These are phyloP conservation scores for Triticum timopheevii DNA, from an alignment of 176 grass and related monocot species.

Conservation along the genomic window DNA sequence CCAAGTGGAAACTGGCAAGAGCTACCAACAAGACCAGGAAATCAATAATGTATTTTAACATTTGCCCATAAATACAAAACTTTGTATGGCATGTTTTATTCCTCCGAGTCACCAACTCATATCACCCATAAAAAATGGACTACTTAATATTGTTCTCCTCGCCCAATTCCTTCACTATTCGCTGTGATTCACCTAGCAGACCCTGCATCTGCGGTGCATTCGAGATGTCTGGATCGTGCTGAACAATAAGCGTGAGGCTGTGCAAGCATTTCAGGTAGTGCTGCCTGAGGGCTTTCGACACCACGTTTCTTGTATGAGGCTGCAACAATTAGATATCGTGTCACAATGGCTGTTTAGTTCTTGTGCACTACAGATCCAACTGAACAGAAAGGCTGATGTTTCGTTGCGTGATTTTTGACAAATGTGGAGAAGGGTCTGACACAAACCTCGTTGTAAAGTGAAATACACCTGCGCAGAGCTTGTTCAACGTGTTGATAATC, in stretches of 20 bases:
- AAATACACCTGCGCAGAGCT: slow-evolving; percentile 63
- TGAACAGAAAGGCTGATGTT: background rate
- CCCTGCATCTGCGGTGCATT: slow-evolving; percentile 5
- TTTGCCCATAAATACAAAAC: background rate
- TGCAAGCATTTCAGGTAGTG: background rate
- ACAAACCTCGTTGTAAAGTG: slow-evolving; percentile 76
- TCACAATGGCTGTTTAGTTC: background rate
- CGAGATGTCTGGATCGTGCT: background rate
- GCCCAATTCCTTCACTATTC: slow-evolving; percentile 13
- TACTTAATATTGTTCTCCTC: background rate
- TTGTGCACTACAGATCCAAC: background rate
- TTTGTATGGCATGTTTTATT: background rate
- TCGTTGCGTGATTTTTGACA: background rate
- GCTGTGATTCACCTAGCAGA: background rate
- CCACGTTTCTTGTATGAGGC: background rate
- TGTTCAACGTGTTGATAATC: slow-evolving; percentile 55
- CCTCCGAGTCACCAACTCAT: background rate
- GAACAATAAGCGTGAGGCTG: slow-evolving; percentile 1
- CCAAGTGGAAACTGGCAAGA: background rate
- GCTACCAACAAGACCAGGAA: background rate
- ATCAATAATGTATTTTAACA: background rate
- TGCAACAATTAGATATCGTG: background rate
- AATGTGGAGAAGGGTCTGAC: background rate
- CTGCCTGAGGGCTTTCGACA: slow-evolving; percentile 11
- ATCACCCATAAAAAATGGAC: background rate